phyloP scores from a whole-genome alignment of 1,284 basidiomycete species.

The Singerocomus inundabilis region DNA sequence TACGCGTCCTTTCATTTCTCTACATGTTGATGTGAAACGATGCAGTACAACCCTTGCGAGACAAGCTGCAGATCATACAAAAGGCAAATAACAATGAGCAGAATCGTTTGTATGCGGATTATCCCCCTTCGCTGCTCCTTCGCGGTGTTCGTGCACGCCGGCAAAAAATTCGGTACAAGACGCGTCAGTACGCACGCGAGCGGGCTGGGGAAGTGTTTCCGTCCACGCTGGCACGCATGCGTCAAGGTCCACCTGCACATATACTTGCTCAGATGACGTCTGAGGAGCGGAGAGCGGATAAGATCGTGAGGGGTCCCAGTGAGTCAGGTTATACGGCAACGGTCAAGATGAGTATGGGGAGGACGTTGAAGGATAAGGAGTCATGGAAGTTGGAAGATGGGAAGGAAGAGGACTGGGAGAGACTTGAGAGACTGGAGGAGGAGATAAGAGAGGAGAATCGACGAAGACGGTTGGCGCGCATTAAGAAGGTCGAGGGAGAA shows the following conservation, averaged over 20 bases:
- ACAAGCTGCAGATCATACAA: slow-evolving; percentile 29
- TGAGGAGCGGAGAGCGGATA: slow-evolving; percentile 45
- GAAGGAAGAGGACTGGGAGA: slow-evolving; percentile 32
- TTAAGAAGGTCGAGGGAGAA: neutral
- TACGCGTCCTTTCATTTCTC: neutral
- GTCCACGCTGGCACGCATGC: slow-evolving; percentile 45
- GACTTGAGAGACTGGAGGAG: slow-evolving; percentile 37
- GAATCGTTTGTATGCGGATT: slow-evolving; percentile 41
- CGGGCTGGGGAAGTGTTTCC: slow-evolving; percentile 55
- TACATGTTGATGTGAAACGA: slow-evolving; percentile 10
- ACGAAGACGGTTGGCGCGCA: slow-evolving; percentile 11
- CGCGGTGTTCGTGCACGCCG: slow-evolving; percentile 52
- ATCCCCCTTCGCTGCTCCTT: slow-evolving; percentile 47
- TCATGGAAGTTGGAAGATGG: slow-evolving; percentile 48
- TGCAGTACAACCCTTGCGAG: slow-evolving; percentile 24
- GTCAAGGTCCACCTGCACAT: slow-evolving; percentile 60
- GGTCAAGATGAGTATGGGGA: slow-evolving; percentile 41
- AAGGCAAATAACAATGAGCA: slow-evolving; percentile 39
- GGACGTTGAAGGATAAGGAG: slow-evolving; percentile 44
- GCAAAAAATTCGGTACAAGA: slow-evolving; percentile 61
- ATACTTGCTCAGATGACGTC: slow-evolving; percentile 52
- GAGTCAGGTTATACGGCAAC: slow-evolving; percentile 63
- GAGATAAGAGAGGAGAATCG: slow-evolving; percentile 42
- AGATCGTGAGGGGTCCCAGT: slow-evolving; percentile 48
- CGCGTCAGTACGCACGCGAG: slow-evolving; percentile 56